These are phyloP conservation scores for Pistacia atlantica DNA, from an alignment of 345 rosid genomes.

Conservation along the genomic window DNA sequence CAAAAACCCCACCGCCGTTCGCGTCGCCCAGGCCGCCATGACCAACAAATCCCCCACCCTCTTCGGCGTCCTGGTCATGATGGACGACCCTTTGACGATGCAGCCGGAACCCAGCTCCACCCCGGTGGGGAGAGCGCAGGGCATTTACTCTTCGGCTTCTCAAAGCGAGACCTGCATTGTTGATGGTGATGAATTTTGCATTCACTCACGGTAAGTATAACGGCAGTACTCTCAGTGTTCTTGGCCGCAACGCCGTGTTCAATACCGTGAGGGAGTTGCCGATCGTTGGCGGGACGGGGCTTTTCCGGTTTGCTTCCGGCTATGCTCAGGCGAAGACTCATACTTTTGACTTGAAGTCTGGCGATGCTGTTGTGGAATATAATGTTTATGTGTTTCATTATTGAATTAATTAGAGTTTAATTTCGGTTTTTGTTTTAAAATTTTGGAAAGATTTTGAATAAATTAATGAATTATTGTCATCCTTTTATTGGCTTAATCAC, in stretches of 20 bases:
- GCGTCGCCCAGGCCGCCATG: constrained; percentile 29
- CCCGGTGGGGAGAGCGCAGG: constrained; percentile 33
- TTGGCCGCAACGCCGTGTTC: constrained; percentile 31
- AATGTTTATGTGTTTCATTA: constrained; percentile 32
- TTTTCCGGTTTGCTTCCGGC: constrained; percentile 38
- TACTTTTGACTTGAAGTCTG: constrained; percentile 15
- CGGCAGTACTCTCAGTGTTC: constrained; percentile 31
- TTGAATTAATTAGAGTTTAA: not conserved
- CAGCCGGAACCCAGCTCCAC: constrained; percentile 23
- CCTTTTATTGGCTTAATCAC: too few relatives aligned
- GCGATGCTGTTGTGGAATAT: constrained; percentile 33
- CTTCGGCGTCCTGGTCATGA: constrained; percentile 25
- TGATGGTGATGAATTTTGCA: constrained; percentile 34
- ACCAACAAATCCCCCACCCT: constrained; percentile 8
- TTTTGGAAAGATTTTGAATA: too few relatives aligned
- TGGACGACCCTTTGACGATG: constrained; percentile 30
- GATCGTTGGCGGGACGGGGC: constrained; percentile 31
- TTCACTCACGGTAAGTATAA: constrained; percentile 38
- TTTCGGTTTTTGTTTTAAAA: not conserved
- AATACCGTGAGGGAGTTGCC: constrained; percentile 27
- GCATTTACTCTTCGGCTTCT: constrained; percentile 24
- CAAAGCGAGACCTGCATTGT: constrained; percentile 13
- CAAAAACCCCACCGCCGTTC: constrained; percentile 26
- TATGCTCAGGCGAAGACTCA: constrained; percentile 34
- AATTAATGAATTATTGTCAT: too few relatives aligned